Evolutionary conservation across 768 basidiomycete genomes (phyloP).

Genomic region (Suillus variegatus): DNA sequence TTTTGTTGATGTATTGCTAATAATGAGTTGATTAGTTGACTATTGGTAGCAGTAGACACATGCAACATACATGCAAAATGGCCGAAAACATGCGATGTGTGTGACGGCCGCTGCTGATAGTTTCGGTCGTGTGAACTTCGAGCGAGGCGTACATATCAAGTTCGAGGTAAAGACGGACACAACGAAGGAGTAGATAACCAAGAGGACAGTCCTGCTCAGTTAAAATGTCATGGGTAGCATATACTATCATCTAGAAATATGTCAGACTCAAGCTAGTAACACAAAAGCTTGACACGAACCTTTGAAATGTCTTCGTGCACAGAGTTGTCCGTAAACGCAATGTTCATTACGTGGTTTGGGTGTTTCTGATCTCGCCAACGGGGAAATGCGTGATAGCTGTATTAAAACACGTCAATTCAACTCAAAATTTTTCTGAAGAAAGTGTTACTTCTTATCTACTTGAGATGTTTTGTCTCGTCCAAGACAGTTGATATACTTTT

Average conservation of each 20-base stretch:
- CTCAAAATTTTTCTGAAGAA: too few relatives aligned
- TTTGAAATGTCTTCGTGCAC: neutral
- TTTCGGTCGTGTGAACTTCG: neutral
- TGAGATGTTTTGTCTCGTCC: conserved; percentile 7
- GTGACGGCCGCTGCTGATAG: neutral
- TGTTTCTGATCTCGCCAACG: neutral
- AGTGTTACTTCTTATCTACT: conserved; percentile 16
- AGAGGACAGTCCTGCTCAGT: neutral
- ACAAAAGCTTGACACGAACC: neutral
- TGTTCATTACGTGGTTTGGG: neutral
- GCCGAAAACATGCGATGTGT: neutral
- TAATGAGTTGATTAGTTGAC: neutral
- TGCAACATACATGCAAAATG: neutral
- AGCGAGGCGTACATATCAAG: neutral
- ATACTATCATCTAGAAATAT: neutral
- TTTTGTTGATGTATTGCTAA: too few relatives aligned
- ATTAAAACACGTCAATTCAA: neutral
- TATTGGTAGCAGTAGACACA: neutral
- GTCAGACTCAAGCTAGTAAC: neutral
- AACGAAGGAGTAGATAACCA: neutral
- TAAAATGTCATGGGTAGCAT: neutral
- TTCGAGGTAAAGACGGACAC: neutral
- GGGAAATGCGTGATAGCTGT: neutral
- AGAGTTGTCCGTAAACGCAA: neutral
- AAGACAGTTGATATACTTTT: conserved; percentile 17